A percentile compares a stretch with the other conserved stretches of the same genome.
phyloP scores from a whole-genome alignment of 805 yeast species.

The Hagleromyces aurorensis region DNA sequence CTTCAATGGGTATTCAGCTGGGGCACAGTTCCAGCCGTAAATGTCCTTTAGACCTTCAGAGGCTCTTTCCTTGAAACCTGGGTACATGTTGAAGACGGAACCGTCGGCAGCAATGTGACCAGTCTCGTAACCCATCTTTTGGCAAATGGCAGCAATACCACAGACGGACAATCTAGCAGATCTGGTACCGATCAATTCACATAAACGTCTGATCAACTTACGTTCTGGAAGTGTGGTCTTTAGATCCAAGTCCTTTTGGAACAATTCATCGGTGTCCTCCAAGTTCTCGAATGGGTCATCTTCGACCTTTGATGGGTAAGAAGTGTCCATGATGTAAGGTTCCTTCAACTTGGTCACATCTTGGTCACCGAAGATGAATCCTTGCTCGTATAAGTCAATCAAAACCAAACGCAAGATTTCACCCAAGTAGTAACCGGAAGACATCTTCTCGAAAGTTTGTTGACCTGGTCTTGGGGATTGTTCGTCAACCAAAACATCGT shows the following conservation, averaged over 20 bases:
- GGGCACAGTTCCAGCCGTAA: conserved; percentile 60
- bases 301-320: conserved; percentile 80
- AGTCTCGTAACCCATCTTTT: conserved; percentile 68
- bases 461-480: conserved; percentile 95
- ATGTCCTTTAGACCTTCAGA: conserved; percentile 84
- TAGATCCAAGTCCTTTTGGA: conserved; percentile 51
- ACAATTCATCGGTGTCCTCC: conserved; percentile 61
- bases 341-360: conserved; percentile 53
- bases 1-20: conserved; percentile 61
- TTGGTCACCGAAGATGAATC: conserved; percentile 62
- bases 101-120: conserved; percentile 97
- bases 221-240: conserved; percentile 71
- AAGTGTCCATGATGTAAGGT: conserved; percentile 78
- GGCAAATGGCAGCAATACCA: conserved; percentile 91
- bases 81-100: conserved; percentile 89
- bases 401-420: conserved; percentile 78
- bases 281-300: conserved; percentile 84
- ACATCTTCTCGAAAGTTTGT: conserved; percentile 95
- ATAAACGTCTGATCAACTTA: conserved; percentile 69
- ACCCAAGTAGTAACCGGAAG: conserved; percentile 93
- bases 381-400: conserved; percentile 59
- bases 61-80: conserved; percentile 83
- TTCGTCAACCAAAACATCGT: conserved; percentile 70
- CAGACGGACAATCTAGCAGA: conserved; percentile 88
- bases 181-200: conserved; percentile 85